Evolutionary conservation across 2,329 filamentous ascomycete genomes (phyloP).

Genomic region (Davidsoniella neocaledoniae): DNA sequence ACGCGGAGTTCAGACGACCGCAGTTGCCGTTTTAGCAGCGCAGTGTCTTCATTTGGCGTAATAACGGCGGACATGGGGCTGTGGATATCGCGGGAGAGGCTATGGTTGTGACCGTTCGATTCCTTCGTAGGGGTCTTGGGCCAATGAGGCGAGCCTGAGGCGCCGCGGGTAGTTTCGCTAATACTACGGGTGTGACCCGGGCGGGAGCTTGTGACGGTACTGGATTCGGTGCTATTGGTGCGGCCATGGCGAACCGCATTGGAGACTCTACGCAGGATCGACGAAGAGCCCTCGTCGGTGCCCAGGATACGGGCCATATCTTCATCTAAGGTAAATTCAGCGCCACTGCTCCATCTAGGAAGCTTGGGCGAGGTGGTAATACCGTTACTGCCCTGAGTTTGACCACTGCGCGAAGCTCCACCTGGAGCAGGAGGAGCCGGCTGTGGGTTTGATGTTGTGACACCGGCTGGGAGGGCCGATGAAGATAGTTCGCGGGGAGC

Average conservation of each 20-base stretch:
- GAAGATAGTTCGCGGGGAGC: constrained; percentile 9
- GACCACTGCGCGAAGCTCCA: constrained; percentile 10
- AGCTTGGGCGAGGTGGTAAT: constrained; percentile 41
- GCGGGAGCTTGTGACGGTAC: constrained; percentile 19
- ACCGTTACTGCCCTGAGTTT: constrained; percentile 10
- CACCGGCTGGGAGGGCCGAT: constrained; percentile 7
- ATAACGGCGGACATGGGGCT: constrained; percentile 53
- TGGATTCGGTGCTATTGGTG: constrained; percentile 58
- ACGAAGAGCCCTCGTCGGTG: constrained; percentile 59
- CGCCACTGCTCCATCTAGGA: constrained; percentile 60
- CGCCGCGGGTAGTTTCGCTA: constrained; percentile 45
- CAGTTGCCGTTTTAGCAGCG: constrained; percentile 56
- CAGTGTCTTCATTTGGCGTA: constrained; percentile 40
- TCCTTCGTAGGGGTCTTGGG: constrained; percentile 49
- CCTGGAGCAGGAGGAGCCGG: constrained; percentile 12
- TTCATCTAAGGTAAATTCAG: constrained; percentile 86
- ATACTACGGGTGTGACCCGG: constrained; percentile 41
- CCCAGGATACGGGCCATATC: constrained; percentile 82
- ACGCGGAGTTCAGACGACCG: constrained; percentile 70
- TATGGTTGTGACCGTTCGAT: constrained; percentile 27
- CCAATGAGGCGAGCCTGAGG: constrained; percentile 50
- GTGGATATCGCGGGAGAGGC: constrained; percentile 39
- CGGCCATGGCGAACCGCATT: constrained; percentile 88
- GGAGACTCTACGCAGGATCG: constrained; percentile 74
- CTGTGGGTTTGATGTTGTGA: constrained; percentile 3